phyloP scores from a whole-genome alignment of 2,329 filamentous ascomycete genomes.

The Colletotrichum graminicola region DNA sequence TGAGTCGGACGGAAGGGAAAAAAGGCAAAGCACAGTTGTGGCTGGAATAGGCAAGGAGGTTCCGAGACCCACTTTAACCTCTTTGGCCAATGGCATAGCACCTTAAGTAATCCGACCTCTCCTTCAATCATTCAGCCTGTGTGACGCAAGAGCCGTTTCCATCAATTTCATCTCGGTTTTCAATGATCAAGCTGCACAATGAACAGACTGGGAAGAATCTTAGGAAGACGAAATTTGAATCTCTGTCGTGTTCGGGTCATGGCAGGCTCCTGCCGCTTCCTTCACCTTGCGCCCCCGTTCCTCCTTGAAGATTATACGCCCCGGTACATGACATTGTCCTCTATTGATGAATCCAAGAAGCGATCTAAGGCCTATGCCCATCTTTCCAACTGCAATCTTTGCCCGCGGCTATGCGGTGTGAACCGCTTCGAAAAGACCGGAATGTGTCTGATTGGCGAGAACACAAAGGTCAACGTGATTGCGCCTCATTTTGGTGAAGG shows the following conservation, averaged over 20 bases:
- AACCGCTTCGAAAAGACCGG: constrained; percentile 86
- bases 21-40: not conserved
- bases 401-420: constrained; percentile 80
- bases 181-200: constrained; percentile 15
- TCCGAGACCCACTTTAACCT: not conserved
- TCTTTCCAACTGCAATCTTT: constrained; percentile 83
- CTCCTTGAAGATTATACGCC: constrained; percentile 81
- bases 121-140: constrained; percentile 1
- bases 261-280: constrained; percentile 43
- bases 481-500: constrained; percentile 87
- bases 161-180: not conserved
- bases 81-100: constrained; percentile 12
- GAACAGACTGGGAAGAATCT: constrained; percentile 9
- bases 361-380: constrained; percentile 80
- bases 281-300: constrained; percentile 73
- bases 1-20: not conserved
- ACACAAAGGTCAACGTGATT: constrained; percentile 84
- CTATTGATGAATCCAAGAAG: constrained; percentile 78
- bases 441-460: constrained; percentile 81
- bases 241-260: not conserved
- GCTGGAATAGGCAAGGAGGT: too few species aligned
- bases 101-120: constrained; percentile 30
- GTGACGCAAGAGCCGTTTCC: constrained; percentile 20
- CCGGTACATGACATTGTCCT: constrained; percentile 76
- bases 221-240: not conserved